Evolutionary conservation across 192 early-diverging fungal species (phyloP), one percentile per base, ranked within the genome.

Genomic region (Backusella westeae): DNA sequence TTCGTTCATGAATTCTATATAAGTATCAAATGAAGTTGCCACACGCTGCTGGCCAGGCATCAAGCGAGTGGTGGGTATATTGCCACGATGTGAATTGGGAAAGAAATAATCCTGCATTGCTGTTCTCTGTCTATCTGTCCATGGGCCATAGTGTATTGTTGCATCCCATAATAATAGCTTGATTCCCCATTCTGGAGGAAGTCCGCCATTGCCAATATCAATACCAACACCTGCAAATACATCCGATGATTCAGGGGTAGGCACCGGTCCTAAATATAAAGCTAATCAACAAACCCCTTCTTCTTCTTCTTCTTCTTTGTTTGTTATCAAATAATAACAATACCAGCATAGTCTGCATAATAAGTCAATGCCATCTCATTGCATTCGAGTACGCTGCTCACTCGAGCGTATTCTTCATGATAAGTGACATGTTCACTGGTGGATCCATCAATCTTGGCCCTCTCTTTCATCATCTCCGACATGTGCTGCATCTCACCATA

Each of bases 81-180:
- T 65, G 21, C 84, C 85, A 9, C 92, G 88, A 72, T 90, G 89
- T 0, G 91, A 69, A n/a, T 86, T 84, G 10, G 94, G 94, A 71
- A 91, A 95, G 59, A 92, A 92, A 77, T 90, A 94, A 52, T 84
- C 85, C 69, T 95, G 92, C 19, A 93, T 84, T 14, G 34, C 71
- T 23, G 76, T 88, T 87, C 93, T 82, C 70, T 95, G 94, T 29
- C 91, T 85, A 79, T 93, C 91, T 14, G 92, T 87, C 94, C 94
- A 95, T 17, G 94, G 94, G 1, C 94, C 94, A 72, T 95, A 95
- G 46, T 90, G 86, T 0, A 94, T 69, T 6, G 86, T 81, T 6
- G 84, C 91, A 76, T 91, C 86, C 35, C 79, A 72, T 44, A 91
- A 74, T 36, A 80, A 79, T 23, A 95, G n/a, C 3, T 90, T 87